A percentile compares a stretch with the other conserved stretches of the same genome.
Evolutionary conservation across 768 basidiomycete species (phyloP).

Genomic region (Pleurotus ostreatus): DNA sequence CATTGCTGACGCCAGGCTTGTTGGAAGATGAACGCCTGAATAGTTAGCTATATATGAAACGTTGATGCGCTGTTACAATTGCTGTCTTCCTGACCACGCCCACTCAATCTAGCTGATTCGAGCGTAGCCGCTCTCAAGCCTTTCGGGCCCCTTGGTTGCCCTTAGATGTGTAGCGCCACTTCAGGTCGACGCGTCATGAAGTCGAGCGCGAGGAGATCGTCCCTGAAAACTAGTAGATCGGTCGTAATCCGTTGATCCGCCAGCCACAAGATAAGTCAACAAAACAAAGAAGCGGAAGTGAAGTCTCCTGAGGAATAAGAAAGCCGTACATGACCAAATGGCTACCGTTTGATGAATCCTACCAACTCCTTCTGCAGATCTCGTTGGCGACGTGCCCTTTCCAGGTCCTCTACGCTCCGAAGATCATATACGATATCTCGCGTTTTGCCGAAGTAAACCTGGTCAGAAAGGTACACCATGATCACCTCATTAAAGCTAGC

Average conservation of each 20-base stretch:
- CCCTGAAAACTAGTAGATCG: no score
- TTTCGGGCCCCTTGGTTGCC: background rate
- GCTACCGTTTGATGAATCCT: conserved; percentile 73
- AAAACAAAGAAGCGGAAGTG: no score
- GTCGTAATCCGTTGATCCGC: no score
- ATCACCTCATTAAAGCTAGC: background rate
- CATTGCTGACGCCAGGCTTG: conserved; percentile 72
- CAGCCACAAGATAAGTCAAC: no score
- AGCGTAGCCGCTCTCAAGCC: background rate
- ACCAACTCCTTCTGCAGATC: conserved; percentile 90
- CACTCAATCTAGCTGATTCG: conserved; percentile 4
- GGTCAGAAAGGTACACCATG: background rate
- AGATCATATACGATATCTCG: conserved; percentile 93
- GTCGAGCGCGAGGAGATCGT: background rate
- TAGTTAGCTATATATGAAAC: background rate
- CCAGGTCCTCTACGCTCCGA: conserved; percentile 81
- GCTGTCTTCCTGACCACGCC: background rate
- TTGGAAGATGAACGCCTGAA: background rate
- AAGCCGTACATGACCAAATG: no score
- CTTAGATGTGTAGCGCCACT: background rate
- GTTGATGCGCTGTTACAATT: background rate
- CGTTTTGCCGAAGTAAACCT: conserved; percentile 97
- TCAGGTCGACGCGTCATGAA: background rate
- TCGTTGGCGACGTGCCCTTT: conserved; percentile 73
- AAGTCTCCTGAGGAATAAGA: no score